Evolutionary conservation across 441 rosid species (phyloP), one percentile per base, ranked within the genome.

Genomic region (Breynia disticha): DNA sequence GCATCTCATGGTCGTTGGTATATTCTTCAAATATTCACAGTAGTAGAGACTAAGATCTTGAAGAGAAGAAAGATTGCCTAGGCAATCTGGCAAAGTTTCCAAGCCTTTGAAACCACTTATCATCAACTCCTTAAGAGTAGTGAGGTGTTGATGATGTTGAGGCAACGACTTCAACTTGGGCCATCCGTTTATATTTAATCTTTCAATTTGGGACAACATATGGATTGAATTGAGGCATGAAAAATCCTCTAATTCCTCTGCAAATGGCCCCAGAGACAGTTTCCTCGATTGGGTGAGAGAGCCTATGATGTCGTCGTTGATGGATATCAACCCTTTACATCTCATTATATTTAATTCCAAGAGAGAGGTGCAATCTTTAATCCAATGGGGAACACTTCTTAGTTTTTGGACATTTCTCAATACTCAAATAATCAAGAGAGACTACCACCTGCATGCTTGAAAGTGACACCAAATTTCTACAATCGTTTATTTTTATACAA

Each of bases 11-110:
- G 44, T n/a, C n/a, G 2, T 41, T 11, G 65, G 72, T n/a, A 71
- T 38, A 46, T 21, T 21, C 48, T 16, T 39, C 24, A 71, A 59
- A 15, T 53, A 46, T n/a, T 42, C 0, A 41, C 67, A 64, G 1
- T 16, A 1, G 2, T 3, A 0, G n/a, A 72, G 18, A 1, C 13
- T 4, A 11, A 72, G 58, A 7, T 1, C 0, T 14, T 48, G 20
- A 42, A 72, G 70, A 46, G 65, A 67, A 6, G 61, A 46, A 15
- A 72, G 52, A 11, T n/a, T n/a, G n/a, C n/a, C n/a, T n/a, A n/a
- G n/a, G n/a, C 52, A 60, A 8, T 56, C 55, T 17, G 75, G 75
- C 61, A 63, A 45, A 17, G 56, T 52, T 50, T 49, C 55, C n/a
- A 46, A 71, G 12, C 15, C 28, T 32, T 1, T 41, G 6, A 18